Base-by-base conservation (phyloP, 805 yeast genomes). In the Candida khao-thaluensis region DNA sequence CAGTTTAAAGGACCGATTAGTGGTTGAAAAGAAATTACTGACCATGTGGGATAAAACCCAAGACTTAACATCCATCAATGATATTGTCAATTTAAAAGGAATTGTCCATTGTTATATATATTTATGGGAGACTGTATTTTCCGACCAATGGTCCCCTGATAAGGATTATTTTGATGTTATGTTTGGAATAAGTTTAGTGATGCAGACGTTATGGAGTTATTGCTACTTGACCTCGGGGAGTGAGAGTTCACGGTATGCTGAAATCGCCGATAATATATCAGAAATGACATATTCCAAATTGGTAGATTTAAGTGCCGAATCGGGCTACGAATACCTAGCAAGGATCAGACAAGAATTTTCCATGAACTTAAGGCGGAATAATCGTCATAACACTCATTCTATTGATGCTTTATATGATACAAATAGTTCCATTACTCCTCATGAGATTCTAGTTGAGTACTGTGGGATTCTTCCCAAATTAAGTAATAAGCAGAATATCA, bases 121-220 rank as follows among this genome's bases (percentile, higher is more conserved):
- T n/a, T 51, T 69, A 20, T 67, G 72, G 72, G 65, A 64, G 33
- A 46, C 64, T 6, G 51, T 69, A 56, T 51, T 69, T 18, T 20
- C 36, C 17, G 48, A 40, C 5, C 49, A 49, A 16, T 65, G 71
- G 70, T 49, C 44, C 17, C 59, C 59, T 2, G 61, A 55, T 30
- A 51, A 56, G n/a, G 71, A 66, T 45, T 59, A 56, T 42, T 64
- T 53, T 41, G 72, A 67, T 41, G 45, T 52, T 16, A 55, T 64
- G 62, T 62, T 62, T 41, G 64, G 68, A 0, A 51, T 66, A 8
- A 57, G 70, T 35, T 52, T 66, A 7, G 66, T 72, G 1, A 62
- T 60, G 14, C 48, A 66, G 23, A 69, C 64, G 1, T 45, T 69
- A 20, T 69, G 74, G 74, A 56, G 71, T 45, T 67, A 61, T 40